phyloP scores from a whole-genome alignment of 768 basidiomycete species.

The Mycena rosella region DNA sequence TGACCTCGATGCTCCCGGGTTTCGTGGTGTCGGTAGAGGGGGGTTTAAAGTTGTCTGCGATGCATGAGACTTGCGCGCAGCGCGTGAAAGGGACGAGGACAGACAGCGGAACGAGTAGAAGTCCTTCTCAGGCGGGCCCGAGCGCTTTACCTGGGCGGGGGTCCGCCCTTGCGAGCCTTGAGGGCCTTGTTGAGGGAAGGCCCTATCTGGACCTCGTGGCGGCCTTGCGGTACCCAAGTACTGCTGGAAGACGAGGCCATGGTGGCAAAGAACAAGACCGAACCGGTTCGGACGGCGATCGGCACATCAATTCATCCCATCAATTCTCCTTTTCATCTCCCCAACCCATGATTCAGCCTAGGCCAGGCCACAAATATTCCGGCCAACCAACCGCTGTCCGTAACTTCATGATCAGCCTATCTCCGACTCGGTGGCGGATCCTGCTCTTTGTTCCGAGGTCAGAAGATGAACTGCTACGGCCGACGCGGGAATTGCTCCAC shows the following conservation, averaged over 20 bases:
- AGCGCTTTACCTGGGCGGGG: constrained; percentile 54
- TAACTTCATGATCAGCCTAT: too few relatives aligned
- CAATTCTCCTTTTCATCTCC: too few relatives aligned
- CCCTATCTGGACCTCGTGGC: constrained; percentile 71
- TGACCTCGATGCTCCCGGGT: constrained; percentile 75
- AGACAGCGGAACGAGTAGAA: constrained; percentile 85
- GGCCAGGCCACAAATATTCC: too few relatives aligned
- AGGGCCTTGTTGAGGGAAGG: constrained; percentile 73
- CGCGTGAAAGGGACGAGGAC: constrained; percentile 44
- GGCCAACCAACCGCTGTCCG: too few relatives aligned
- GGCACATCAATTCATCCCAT: too few relatives aligned
- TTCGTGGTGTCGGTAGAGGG: constrained; percentile 74
- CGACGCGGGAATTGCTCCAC: too few relatives aligned
- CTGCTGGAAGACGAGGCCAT: constrained; percentile 57
- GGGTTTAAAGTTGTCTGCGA: constrained; percentile 81
- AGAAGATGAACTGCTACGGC: too few relatives aligned
- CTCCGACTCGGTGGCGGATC: too few relatives aligned
- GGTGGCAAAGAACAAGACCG: constrained; percentile 34
- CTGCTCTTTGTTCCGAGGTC: too few relatives aligned
- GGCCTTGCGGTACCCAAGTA: constrained; percentile 73
- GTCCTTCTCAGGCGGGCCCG: constrained; percentile 70
- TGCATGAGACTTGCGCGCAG: neutral
- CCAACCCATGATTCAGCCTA: too few relatives aligned
- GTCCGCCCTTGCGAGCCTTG: constrained; percentile 73
- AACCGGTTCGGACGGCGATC: too few relatives aligned